Conservation (phyloP, 2,329 filamentous ascomycete species). For the Fusarium longipes region DNA sequence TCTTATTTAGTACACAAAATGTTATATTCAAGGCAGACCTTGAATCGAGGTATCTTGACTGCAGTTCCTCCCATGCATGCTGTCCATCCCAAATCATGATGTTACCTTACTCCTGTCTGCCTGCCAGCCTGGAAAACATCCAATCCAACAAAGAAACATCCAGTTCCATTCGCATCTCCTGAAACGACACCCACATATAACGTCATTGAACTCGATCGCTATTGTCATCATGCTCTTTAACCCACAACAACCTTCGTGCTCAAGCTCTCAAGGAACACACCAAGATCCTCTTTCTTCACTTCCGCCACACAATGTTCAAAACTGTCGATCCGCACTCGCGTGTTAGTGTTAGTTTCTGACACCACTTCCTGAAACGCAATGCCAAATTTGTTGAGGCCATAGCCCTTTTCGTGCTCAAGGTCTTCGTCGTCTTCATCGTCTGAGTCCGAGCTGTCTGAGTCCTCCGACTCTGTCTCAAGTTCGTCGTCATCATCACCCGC, state of each 20-base stretch:
- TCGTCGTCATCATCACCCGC: conserved; percentile 61
- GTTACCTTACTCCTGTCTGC: conserved; percentile 30
- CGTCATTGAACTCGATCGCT: conserved; percentile 12
- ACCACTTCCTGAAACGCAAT: conserved; percentile 96
- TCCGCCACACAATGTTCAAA: conserved; percentile 98
- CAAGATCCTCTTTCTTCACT: conserved; percentile 94
- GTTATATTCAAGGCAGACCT: conserved; percentile 10
- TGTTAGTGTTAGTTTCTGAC: conserved; percentile 87
- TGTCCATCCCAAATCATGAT: conserved; percentile 35
- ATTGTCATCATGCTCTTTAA: conserved; percentile 46
- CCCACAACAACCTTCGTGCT: conserved; percentile 90
- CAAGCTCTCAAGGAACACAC: conserved; percentile 88
- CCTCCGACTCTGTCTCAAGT: conserved; percentile 58
- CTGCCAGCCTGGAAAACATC: conserved; percentile 16
- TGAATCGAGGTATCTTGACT: conserved; percentile 36
- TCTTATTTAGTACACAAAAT: background rate
- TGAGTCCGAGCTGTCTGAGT: conserved; percentile 55
- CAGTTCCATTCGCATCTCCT: conserved; percentile 12
- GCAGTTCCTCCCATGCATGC: conserved; percentile 36
- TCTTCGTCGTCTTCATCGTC: conserved; percentile 66
- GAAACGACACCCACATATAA: conserved; percentile 13
- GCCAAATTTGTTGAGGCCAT: conserved; percentile 89
- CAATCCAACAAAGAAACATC: conserved; percentile 23
- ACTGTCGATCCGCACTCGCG: conserved; percentile 90
- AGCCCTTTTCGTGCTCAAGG: conserved; percentile 68